Percentiles rank a stretch among this genome's conserved stretches.
phyloP scores from a whole-genome alignment of 352 stramenopile species.

The Phytophthora parvispora region DNA sequence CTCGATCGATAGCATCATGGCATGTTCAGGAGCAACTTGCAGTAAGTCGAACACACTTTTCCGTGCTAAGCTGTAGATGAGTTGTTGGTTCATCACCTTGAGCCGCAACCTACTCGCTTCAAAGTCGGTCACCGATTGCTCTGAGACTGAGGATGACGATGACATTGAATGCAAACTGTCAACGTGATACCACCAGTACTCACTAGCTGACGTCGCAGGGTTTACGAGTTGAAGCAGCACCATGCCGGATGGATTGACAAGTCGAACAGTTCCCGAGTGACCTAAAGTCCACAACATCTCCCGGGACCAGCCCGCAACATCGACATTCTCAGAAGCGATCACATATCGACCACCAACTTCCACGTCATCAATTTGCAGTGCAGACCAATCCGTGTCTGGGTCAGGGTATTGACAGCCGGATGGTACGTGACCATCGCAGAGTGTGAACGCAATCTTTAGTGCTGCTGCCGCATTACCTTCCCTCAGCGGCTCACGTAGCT shows the following conservation, averaged over 20 bases:
- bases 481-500: constrained; percentile 77
- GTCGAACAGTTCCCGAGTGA: constrained; percentile 57
- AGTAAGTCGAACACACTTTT: constrained; percentile 73
- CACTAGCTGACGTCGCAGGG: constrained; percentile 47
- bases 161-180: constrained; percentile 47
- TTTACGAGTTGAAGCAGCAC: constrained; percentile 77
- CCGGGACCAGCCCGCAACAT: constrained; percentile 48
- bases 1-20: constrained; percentile 65
- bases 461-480: constrained; percentile 81
- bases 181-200: constrained; percentile 84
- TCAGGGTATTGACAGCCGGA: constrained; percentile 87
- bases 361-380: constrained; percentile 81
- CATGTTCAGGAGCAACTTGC: constrained; percentile 62
- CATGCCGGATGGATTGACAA: constrained; percentile 63
- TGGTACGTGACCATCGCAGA: constrained; percentile 83
- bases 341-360: constrained; percentile 71
- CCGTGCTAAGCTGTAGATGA: constrained; percentile 71
- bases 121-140: constrained; percentile 58
- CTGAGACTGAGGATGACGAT: constrained; percentile 26
- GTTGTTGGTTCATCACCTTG: constrained; percentile 48
- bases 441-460: constrained; percentile 83
- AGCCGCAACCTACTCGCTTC: constrained; percentile 43
- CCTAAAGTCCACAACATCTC: constrained; percentile 80
- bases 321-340: constrained; percentile 46
- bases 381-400: constrained; percentile 79